phyloP scores from a whole-genome alignment of 108 stramenopile species.

The Cyclotella kingstonii region DNA sequence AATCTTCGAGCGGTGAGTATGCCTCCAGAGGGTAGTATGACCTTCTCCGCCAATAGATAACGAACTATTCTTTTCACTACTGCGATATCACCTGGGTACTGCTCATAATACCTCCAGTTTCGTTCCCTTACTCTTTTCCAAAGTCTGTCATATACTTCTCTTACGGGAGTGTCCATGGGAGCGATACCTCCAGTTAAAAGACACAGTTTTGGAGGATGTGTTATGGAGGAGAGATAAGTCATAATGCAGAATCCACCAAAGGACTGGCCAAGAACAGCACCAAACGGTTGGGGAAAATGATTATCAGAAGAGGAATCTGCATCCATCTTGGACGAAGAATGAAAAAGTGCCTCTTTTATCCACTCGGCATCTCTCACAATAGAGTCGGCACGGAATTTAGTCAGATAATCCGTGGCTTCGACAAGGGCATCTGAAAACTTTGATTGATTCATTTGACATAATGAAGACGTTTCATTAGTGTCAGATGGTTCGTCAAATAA shows the following conservation, averaged over 20 bases:
- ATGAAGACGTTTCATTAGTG: conserved; percentile 2
- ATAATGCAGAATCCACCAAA: conserved; percentile 94
- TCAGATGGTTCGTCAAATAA: conserved; percentile 45
- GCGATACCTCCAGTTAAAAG: conserved; percentile 93
- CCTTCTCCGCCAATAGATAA: conserved; percentile 30
- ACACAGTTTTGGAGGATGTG: conserved; percentile 62
- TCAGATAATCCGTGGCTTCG: conserved; percentile 71
- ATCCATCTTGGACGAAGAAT: conserved; percentile 18
- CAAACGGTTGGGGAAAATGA: conserved; percentile 56
- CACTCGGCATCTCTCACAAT: conserved; percentile 91
- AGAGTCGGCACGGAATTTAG: conserved; percentile 84
- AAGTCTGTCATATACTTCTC: conserved; percentile 52
- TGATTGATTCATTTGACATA: conserved; percentile 23
- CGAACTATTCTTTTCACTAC: conserved; percentile 76
- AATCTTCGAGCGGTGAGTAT: conserved; percentile 86
- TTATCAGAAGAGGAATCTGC: conserved; percentile 3
- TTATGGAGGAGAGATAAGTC: conserved; percentile 79
- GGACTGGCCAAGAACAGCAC: conserved; percentile 84
- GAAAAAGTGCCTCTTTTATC: conserved; percentile 66
- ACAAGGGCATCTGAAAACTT: conserved; percentile 45
- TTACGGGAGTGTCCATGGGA: conserved; percentile 67
- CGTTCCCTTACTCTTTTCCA: conserved; percentile 81
- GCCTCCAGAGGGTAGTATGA: conserved; percentile 77
- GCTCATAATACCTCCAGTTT: conserved; percentile 77
- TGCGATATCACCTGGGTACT: conserved; percentile 85